Conservation (phyloP, 805 yeast species). For the Schwanniomyces occidentalis region DNA sequence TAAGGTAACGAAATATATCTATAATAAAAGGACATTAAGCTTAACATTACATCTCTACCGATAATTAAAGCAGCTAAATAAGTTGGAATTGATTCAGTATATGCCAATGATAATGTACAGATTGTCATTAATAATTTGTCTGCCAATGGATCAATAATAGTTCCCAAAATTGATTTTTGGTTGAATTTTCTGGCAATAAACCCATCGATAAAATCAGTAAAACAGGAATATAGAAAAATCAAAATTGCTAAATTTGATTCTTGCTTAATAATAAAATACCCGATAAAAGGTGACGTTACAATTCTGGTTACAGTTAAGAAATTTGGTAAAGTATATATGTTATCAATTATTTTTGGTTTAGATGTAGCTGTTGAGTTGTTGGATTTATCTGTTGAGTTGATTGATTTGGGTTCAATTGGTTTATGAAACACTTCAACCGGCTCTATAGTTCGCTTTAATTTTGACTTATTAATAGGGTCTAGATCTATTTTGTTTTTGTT, state of each 20-base stretch:
- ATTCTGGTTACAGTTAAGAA: slow-evolving; percentile 78
- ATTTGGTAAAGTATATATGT: slow-evolving; percentile 84
- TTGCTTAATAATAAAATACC: slow-evolving; percentile 69
- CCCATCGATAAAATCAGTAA: slow-evolving; percentile 93
- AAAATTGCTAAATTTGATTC: slow-evolving; percentile 65
- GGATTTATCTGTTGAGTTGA: no score
- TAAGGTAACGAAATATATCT: slow-evolving; percentile 73
- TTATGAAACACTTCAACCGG: no score
- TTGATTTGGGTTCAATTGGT: no score
- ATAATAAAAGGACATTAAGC: slow-evolving; percentile 67
- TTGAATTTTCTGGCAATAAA: slow-evolving; percentile 81
- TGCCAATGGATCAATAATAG: slow-evolving; percentile 92
- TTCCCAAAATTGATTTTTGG: slow-evolving; percentile 79
- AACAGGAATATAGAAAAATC: slow-evolving; percentile 78
- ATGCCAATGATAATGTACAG: slow-evolving; percentile 74
- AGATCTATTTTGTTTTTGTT: no score
- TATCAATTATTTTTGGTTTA: slow-evolving; percentile 47
- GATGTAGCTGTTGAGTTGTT: no score
- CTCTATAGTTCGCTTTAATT: no score
- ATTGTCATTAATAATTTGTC: slow-evolving; percentile 89
- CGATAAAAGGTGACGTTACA: slow-evolving; percentile 81
- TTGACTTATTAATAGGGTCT: no score
- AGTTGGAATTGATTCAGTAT: slow-evolving; percentile 66
- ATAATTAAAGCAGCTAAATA: slow-evolving; percentile 66
- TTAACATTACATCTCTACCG: slow-evolving; percentile 80